Evolutionary conservation across 805 yeast species (phyloP), one percentile per base, ranked within the genome.

Genomic region (Groenewaldozyma tartarivorans): DNA sequence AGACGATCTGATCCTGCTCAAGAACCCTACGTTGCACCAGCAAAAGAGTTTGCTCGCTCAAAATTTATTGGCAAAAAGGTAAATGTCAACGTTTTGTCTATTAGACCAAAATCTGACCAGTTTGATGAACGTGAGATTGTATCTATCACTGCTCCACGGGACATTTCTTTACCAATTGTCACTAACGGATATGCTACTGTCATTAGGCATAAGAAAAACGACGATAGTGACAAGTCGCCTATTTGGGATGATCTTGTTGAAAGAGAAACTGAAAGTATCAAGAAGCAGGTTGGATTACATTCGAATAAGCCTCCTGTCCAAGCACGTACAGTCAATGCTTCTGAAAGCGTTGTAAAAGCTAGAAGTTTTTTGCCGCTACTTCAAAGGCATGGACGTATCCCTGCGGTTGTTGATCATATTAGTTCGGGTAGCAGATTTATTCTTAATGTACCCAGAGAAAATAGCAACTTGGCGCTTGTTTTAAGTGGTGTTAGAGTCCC

Each of bases 171-270:
- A 49, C 50, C 64, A 24, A 57, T 85, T 39, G 81, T 85, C 16
- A 58, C 68, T 21, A 68, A 63, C 44, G 95, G 95, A 5, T 75
- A 66, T 59, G 94, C 88, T 13, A 64, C 80, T n/a, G 94, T 84
- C 19, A 69, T 82, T 43, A 76, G 75, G 56, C 94, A 83, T 62
- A 77, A 79, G 55, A 79, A 79, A 60, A 82, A 79, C 35, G 82
- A 79, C 34, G 62, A 69, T 9, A 69, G 69, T 31, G 84, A 78
- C 53, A 70, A 84, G 50, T 77, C 92, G 2, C 70, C 77, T 24
- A 72, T 76, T 50, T 84, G 94, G 90, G 95, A 85, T 55, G 69
- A 69, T 37, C 67, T 85, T 42, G 61, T 81, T 35, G 94, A 82
- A 54, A 66, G 77, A 37, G 94, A 86, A 57, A 66, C 69, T 33